Base-by-base conservation (phyloP, 257 asterid genomes). In the Voacanga thouarsii region DNA sequence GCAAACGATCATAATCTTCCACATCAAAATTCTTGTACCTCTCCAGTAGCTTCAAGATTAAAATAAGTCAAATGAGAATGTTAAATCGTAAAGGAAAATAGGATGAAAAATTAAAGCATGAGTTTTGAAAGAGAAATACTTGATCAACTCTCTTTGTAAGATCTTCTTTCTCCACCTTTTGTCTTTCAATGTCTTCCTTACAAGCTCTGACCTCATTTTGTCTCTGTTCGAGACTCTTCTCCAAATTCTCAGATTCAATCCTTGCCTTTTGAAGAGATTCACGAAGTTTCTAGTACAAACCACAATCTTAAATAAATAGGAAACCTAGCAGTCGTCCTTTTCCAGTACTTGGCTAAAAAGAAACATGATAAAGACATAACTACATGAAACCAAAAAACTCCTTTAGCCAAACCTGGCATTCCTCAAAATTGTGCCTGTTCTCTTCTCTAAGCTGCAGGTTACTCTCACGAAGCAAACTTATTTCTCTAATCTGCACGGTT, bases 391-490 rank as follows among this genome's bases (percentile, higher is more conserved):
- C 77, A 2, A 6, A 50, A n/a, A 18, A 0, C 12, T 19, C 8
- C 24, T 43, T 11, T 7, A 65, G 49, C 19, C 80, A 37, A 64
- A 84, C 87, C 87, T 90, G 92, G 84, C 99, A 93, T 76, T 96
- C 98, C 83, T 92, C 97, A 56, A 89, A 94, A 82, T 96, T 93
- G 78, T 92, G 92, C 68, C 79, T 84, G 84, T 86, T 96, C 85
- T 96, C 99, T 85, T 92, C 99, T 79, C 99, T 90, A 61, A 96
- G 95, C 85, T 96, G 99, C 72, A 86, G 80, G 64, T 96, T 96
- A 75, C 99, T 96, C 84, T 96, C 99, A 39, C 99, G 97, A 78
- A 96, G 99, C 75, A 96, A 83, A 79, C 78, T 92, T 66, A 96
- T 80, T 84, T 96, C 99, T 85, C 95, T 88, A 75, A 96, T 86